Base-by-base conservation (phyloP, 257 asterid genomes). In the Jacaranda copaia region DNA sequence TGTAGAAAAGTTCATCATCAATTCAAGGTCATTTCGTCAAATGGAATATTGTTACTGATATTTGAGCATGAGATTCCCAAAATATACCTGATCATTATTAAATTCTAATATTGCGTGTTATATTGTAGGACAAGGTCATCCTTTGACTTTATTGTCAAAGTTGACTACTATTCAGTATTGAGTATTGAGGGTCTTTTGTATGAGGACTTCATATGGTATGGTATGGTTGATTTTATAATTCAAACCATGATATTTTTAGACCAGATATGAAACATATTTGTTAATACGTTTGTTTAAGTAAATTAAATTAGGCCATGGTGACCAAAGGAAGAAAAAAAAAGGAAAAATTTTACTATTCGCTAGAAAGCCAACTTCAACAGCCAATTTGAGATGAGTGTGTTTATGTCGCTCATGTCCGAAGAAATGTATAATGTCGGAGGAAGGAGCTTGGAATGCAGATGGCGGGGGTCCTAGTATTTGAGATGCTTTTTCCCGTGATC, bases 381-480 rank as follows among this genome's bases (percentile, higher is more conserved):
- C 56, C 16, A 76, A 42, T 43, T 42, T 12, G 61, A 25, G 69
- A 20, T 45, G 49, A 70, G 68, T 7, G 52, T 69, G 32, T 42
- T 36, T 16, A 11, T 38, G 46, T 42, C 4, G 9, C 43, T 77
- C 25, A 77, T 56, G 45, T 56, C 53, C 36, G 18, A 32, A 48
- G 76, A 69, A 74, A 42, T 46, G 48, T 59, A 7, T 46, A 49
- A 25, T 77, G 68, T 62, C 84, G 90, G 88, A 82, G 73, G 91
- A 87, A 82, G 91, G 91, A 58, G 88, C 86, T 36, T 80, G 72
- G 48, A 78, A 78, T 71, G 86, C 81, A 78, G 90, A 80, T 73
- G 89, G 89, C 20, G 82, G 80, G 80, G 93, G 90, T n/a, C 84
- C 83, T 46, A 82, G 85, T 77, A 86, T 86, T 52, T 88, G 90